phyloP scores from a whole-genome alignment of 148 eudicot genomes.

The Beta vulgaris region DNA sequence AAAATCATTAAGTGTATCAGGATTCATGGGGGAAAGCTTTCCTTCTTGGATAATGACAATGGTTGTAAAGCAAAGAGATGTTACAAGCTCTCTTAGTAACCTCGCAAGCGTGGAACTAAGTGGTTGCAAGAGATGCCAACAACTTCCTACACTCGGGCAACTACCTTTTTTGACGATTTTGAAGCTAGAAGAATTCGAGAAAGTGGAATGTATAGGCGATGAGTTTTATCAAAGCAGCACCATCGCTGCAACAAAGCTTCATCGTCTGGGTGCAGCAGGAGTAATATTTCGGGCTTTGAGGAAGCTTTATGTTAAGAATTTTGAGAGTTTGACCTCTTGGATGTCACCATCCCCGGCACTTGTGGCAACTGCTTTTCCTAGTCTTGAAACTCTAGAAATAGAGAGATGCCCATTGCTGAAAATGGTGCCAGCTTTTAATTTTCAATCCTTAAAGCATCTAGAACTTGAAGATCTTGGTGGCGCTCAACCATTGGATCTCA shows the following conservation, averaged over 20 bases:
- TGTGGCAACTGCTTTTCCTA: background rate
- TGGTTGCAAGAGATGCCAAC: background rate
- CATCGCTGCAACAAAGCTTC: too few species aligned
- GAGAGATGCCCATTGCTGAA: background rate
- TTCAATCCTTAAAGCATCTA: slow-evolving; percentile 2
- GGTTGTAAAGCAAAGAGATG: background rate
- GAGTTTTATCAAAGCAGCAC: background rate
- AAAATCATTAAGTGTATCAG: background rate
- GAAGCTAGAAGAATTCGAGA: background rate
- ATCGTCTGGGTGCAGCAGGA: too few species aligned
- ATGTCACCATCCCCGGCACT: background rate
- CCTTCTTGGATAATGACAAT: slow-evolving; percentile 11
- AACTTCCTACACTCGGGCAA: slow-evolving; percentile 8
- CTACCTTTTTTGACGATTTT: background rate
- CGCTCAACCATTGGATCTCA: background rate
- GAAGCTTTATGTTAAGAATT: background rate
- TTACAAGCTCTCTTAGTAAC: background rate
- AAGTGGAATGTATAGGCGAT: background rate
- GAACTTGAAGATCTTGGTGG: background rate
- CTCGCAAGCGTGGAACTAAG: background rate
- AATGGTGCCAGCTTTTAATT: background rate
- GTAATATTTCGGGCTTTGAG: background rate
- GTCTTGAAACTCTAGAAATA: background rate
- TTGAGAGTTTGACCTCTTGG: background rate
- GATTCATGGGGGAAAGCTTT: slow-evolving; percentile 1